Percentiles rank a stretch among this genome's conserved stretches.
phyloP scores from a whole-genome alignment of 805 yeast genomes.

The Metschnikowia reukaufii region DNA sequence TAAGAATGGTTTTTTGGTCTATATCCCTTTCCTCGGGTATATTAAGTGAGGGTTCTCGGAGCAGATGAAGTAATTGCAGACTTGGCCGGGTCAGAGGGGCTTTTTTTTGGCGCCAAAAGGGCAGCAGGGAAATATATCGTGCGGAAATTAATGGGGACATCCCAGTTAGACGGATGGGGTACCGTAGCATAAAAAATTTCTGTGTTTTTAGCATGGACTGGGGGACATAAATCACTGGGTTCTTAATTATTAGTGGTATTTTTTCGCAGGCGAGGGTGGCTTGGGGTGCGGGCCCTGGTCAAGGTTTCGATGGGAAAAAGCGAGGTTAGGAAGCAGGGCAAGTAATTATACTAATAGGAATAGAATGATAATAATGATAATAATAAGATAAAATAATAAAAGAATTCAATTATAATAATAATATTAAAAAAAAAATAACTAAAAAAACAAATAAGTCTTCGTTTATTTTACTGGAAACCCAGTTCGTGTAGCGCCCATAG shows the following conservation, averaged over 20 bases:
- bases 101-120: neutral
- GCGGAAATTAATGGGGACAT: neutral
- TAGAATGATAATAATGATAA: too few relatives aligned
- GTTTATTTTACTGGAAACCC: too few relatives aligned
- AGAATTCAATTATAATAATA: too few relatives aligned
- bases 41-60: slow-evolving; percentile 6
- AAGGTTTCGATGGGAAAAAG: neutral
- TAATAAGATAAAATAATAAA: too few relatives aligned
- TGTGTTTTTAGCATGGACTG: neutral
- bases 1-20: slow-evolving; percentile 6
- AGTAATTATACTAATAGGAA: too few relatives aligned
- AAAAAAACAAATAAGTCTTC: neutral
- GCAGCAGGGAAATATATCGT: neutral
- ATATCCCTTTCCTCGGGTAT: slow-evolving; percentile 3
- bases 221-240: neutral
- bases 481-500: too few relatives aligned
- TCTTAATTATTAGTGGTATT: neutral
- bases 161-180: neutral
- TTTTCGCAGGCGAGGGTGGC: neutral
- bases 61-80: slow-evolving; percentile 12
- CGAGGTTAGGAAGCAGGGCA: neutral
- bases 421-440: too few relatives aligned
- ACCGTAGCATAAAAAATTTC: slow-evolving; percentile 7
- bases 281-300: neutral
- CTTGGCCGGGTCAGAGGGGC: neutral